Conservation (phyloP, 2,329 filamentous ascomycete genomes). For the Escovopsis sp. region DNA sequence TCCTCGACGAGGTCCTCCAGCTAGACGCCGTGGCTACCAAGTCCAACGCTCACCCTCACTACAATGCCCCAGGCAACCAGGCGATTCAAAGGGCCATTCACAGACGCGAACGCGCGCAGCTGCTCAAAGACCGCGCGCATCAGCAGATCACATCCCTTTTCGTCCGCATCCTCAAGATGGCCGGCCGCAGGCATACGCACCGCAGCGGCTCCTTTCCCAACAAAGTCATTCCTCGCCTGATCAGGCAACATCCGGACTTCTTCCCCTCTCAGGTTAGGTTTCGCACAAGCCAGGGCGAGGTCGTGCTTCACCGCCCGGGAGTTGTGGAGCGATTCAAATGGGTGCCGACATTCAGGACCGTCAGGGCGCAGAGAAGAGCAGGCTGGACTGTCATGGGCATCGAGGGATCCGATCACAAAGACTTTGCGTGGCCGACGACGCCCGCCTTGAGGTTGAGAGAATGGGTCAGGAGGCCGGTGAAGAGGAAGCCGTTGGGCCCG, state of each 20-base stretch:
- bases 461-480: slow-evolving; percentile 12
- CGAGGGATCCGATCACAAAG: slow-evolving; percentile 7
- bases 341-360: slow-evolving; percentile 10
- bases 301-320: slow-evolving; percentile 13
- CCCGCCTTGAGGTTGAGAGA: slow-evolving; percentile 11
- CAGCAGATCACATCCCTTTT: slow-evolving; percentile 17
- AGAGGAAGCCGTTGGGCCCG: slow-evolving; percentile 8
- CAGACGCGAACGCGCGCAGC: slow-evolving; percentile 15
- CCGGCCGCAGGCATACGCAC: slow-evolving; percentile 9
- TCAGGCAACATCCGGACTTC: slow-evolving; percentile 21
- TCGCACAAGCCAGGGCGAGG: slow-evolving; percentile 18
- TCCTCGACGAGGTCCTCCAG: slow-evolving; percentile 21
- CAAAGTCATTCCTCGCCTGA: slow-evolving; percentile 15
- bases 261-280: slow-evolving; percentile 17
- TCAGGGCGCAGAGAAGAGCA: slow-evolving; percentile 14
- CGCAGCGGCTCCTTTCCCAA: slow-evolving; percentile 11
- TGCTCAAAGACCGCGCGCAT: slow-evolving; percentile 19
- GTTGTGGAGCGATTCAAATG: slow-evolving; percentile 11
- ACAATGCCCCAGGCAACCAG: not conserved
- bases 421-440: slow-evolving; percentile 13
- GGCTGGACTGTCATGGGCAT: slow-evolving; percentile 5
- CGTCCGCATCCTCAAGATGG: slow-evolving; percentile 12
- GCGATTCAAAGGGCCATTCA: slow-evolving; percentile 6
- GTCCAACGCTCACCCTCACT: not conserved
- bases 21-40: slow-evolving; percentile 8